Evolutionary conservation across 1,284 basidiomycete genomes (phyloP), one percentile per base, ranked within the genome.

Genomic region (Tilletia caries): DNA sequence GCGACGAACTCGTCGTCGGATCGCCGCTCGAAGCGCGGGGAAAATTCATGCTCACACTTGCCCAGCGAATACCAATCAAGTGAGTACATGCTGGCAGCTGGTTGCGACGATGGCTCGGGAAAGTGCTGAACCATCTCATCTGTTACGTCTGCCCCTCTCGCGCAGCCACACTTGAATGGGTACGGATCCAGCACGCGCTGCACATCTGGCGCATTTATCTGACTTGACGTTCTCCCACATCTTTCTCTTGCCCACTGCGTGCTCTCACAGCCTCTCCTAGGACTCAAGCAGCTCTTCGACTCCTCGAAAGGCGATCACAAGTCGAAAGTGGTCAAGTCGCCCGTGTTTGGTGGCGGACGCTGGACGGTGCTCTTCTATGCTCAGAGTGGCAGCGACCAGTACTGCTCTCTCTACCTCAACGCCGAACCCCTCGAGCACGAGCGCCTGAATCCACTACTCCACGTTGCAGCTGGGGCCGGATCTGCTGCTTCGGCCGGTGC

Each of bases 251-350:
- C 48, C 48, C 25, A n/a, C 48, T 50, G n/a, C 48, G 20, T n/a
- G n/a, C 48, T 18, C 48, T 27, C 48, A 20, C 66, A 67, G 78
- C 78, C 78, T 23, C 73, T 85, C 12, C 71, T 73, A 54, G 80
- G 83, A 62, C 77, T 85, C 25, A 79, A 79, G 65, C 67, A 77
- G 34, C 72, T 84, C 23, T 85, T 85, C 65, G 83, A 84, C 52
- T 75, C 76, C 15, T 81, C 82, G 20, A 79, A 79, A 67, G 75
- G 78, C 25, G 81, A 84, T 13, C 64, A 71, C n/a, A 85, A 85
- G 78, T 79, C 76, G 37, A 83, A 81, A 64, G 84, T 83, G 58
- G 78, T 85, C 77, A 83, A 83, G 74, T 79, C 76, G 5, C 71
- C 73, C 2, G 72, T 76, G 15, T 80, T 80, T 54, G 78, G 77